Evolutionary conservation across 106 monocot genomes (phyloP), one percentile per base, ranked within the genome.

Genomic region (Dioscorea zingiberensis): DNA sequence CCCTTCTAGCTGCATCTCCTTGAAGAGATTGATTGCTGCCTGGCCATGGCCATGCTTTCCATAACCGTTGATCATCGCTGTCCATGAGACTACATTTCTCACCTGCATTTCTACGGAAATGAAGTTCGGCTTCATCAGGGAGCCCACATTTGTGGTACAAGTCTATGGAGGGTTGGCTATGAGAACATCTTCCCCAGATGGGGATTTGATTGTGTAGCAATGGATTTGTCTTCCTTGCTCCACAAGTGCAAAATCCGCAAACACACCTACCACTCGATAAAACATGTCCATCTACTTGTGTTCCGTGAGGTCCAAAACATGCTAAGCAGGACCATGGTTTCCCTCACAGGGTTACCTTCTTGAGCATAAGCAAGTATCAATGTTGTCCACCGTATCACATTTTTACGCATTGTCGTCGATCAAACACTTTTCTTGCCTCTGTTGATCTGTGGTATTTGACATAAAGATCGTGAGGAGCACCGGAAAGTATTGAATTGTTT

Each of bases 81-180:
- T 75, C 75, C 75, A 75, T 13, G 75, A 68, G 0, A 74, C 67
- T 3, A 68, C 61, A 66, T 66, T 66, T 45, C 27, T 66, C 28
- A 0, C 18, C 19, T 29, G 48, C 51, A 66, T 66, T 23, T 49
- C 54, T 29, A n/a, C 66, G 28, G 53, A 66, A 66, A 54, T 54
- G 13, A 28, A 54, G 15, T n/a, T 53, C 67, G 6, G 74, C 74
- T 60, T 74, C 74, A 25, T 60, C 59, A 18, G 57, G 57, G 25
- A 84, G 47, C 22, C 80, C 84, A 62, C 84, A 84, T 17, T 84
- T 84, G 49, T 73, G 51, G 73, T 84, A 84, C 80, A 84, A 70
- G 27, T 84, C 80, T 6, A 80, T 62, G 7, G 80, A 44, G 84
- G 80, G 44, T 84, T 80, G 5, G 64, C 72, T 19, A 77, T 76